A percentile compares a stretch with the other conserved stretches of the same genome.
phyloP scores from a whole-genome alignment of 1,139 yeast genomes.

The Scheffersomyces lignicola region DNA sequence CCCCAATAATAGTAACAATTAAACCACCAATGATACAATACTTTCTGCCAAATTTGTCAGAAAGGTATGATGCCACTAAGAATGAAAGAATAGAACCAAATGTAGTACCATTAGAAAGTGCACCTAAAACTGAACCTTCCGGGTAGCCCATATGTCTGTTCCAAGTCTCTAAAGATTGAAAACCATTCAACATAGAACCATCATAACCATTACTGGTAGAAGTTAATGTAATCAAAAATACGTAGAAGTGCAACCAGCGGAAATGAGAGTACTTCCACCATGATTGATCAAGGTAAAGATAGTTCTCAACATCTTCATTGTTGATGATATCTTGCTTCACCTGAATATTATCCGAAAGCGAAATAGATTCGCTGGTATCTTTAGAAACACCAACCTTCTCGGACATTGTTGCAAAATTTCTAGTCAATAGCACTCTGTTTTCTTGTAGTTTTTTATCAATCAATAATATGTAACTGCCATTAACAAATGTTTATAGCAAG shows the following conservation, averaged over 20 bases:
- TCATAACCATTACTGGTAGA: constrained; percentile 54
- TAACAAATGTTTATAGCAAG: too few species aligned
- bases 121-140: constrained; percentile 44
- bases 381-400: background rate
- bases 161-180: constrained; percentile 46
- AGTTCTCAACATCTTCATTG: constrained; percentile 9
- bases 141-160: constrained; percentile 37
- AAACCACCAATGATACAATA: constrained; percentile 28
- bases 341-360: constrained; percentile 3
- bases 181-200: constrained; percentile 52
- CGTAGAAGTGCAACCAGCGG: constrained; percentile 30
- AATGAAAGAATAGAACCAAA: constrained; percentile 23
- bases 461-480: too few species aligned
- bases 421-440: too few species aligned
- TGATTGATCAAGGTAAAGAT: constrained; percentile 10
- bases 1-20: constrained; percentile 31
- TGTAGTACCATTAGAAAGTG: constrained; percentile 35
- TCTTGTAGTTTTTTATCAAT: background rate
- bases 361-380: background rate
- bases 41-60: constrained; percentile 37
- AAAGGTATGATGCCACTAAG: constrained; percentile 20
- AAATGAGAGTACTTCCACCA: constrained; percentile 34
- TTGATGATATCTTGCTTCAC: constrained; percentile 9
- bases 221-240: constrained; percentile 42
- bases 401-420: background rate